A percentile compares a stretch with the other conserved stretches of the same genome.
Evolutionary conservation across 2,329 filamentous ascomycete genomes (phyloP).

Genomic region (Drechslerella stenobrocha): DNA sequence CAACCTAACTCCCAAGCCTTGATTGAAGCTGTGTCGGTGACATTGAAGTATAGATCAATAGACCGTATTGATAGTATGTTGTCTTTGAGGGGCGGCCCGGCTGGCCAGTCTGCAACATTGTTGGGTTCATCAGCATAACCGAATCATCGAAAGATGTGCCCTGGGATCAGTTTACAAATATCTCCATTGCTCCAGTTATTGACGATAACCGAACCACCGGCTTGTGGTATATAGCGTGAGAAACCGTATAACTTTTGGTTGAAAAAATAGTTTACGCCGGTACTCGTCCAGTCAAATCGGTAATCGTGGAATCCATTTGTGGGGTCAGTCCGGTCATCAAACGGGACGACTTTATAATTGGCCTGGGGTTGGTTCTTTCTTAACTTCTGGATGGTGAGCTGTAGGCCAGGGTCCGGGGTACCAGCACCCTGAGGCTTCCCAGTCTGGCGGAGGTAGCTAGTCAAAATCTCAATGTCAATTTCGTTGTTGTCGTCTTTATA

Average conservation of each 20-base stretch:
- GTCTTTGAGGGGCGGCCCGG: slow-evolving; percentile 24
- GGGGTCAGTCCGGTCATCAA: slow-evolving; percentile 27
- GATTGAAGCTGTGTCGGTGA: slow-evolving; percentile 14
- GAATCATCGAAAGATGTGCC: not conserved
- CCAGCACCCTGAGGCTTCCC: slow-evolving; percentile 10
- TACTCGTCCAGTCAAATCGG: slow-evolving; percentile 33
- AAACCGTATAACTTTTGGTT: slow-evolving; percentile 17
- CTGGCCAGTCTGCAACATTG: slow-evolving; percentile 32
- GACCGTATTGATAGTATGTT: slow-evolving; percentile 22
- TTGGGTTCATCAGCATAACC: not conserved
- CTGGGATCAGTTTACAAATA: slow-evolving; percentile 15
- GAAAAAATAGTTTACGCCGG: slow-evolving; percentile 25
- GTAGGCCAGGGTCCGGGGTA: slow-evolving; percentile 26
- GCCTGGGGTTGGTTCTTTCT: slow-evolving; percentile 1
- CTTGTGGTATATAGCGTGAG: slow-evolving; percentile 8
- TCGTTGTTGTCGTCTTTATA: slow-evolving; percentile 46
- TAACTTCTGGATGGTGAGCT: slow-evolving; percentile 35
- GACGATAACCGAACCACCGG: slow-evolving; percentile 17
- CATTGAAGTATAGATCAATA: slow-evolving; percentile 38
- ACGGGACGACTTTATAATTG: slow-evolving; percentile 35
- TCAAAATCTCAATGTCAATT: slow-evolving; percentile 45
- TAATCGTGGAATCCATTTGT: slow-evolving; percentile 42
- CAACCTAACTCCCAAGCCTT: slow-evolving; percentile 19
- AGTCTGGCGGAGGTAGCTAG: slow-evolving; percentile 28
- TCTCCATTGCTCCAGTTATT: slow-evolving; percentile 48